phyloP scores from a whole-genome alignment of 306 rosid species.

The Vicia villosa region DNA sequence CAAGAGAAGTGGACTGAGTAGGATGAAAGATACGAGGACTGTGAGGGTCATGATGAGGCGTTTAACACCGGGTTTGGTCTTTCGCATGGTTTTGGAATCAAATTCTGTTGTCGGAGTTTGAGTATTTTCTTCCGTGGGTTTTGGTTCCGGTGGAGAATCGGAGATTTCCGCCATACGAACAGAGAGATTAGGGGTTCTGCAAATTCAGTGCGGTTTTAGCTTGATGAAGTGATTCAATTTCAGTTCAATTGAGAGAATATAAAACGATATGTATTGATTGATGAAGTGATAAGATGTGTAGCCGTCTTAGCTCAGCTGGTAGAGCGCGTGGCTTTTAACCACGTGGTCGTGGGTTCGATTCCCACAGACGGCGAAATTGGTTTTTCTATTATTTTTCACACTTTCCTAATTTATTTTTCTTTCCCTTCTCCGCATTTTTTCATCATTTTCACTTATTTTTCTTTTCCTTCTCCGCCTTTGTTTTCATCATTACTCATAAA shows the following conservation, averaged over 20 bases:
- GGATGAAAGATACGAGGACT: slow-evolving; percentile 74
- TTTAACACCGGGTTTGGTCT: slow-evolving; percentile 79
- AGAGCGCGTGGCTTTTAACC: slow-evolving; percentile 36
- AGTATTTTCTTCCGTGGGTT: slow-evolving; percentile 20
- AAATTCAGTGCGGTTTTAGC: neutral
- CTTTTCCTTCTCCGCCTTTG: too few relatives aligned
- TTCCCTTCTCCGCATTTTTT: too few relatives aligned
- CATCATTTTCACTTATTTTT: too few relatives aligned
- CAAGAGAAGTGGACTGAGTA: slow-evolving; percentile 78
- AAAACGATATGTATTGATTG: rapidly evolving
- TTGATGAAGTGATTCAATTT: neutral
- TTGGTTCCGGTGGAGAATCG: slow-evolving; percentile 38
- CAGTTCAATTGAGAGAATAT: neutral
- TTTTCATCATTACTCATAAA: too few relatives aligned
- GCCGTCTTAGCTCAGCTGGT: slow-evolving; percentile 37
- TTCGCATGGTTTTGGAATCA: slow-evolving; percentile 67
- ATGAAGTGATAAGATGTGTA: rapidly evolving
- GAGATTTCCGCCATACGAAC: slow-evolving; percentile 67
- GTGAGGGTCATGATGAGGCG: slow-evolving; percentile 67
- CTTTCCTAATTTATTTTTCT: too few relatives aligned
- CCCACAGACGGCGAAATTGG: slow-evolving; percentile 28
- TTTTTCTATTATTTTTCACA: too few relatives aligned
- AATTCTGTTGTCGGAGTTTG: slow-evolving; percentile 23
- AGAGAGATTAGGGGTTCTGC: neutral
- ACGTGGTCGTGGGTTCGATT: slow-evolving; percentile 34